Evolutionary conservation across 441 rosid genomes (phyloP), one percentile per base, ranked within the genome.

Genomic region (Metrosideros polymorpha): DNA sequence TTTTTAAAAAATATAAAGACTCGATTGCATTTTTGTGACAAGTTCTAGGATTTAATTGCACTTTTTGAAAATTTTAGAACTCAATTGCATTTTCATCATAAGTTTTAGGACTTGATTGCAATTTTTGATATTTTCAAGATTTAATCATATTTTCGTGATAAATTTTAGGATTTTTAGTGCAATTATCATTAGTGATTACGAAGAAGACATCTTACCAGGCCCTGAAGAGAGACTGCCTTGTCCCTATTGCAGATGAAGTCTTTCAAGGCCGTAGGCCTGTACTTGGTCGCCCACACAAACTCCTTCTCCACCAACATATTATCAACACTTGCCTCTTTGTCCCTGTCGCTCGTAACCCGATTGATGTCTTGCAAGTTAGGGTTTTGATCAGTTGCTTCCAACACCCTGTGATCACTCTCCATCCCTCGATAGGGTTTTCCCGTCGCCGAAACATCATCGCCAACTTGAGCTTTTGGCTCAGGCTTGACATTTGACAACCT

Each of bases 231-330:
- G 12, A 86, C 29, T 9, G 87, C 84, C 50, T 15, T 87, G 43
- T 56, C 84, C 61, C 84, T 75, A 51, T 87, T 87, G 75, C 88
- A 87, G 39, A 87, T 76, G 86, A 87, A 87, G 61, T 84, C 86
- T 39, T 84, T 77, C 82, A 87, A 84, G 19, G 84, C 27, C 61
- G 76, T 87, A 5, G 88, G 86, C 57, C 88, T 59, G 56, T 87
- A 56, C 86, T 71, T 87, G 43, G 50, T 84, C 43, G 88, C 86
- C 88, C 88, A 87, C 57, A 55, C 79, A 50, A 87, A 87, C 42
- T 84, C 76, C 42, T 25, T 47, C 55, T 55, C 83, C 17, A 12
- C 53, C 53, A 27, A 9, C 25, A 45, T 29, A n/a, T 56, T 22
- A 3, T 59, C 88, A 22, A 42, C 47, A 5, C 50, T 14, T 30